Evolutionary conservation across 2,329 filamentous ascomycete species (phyloP).

Genomic region (Hymenoscyphus infarciens): DNA sequence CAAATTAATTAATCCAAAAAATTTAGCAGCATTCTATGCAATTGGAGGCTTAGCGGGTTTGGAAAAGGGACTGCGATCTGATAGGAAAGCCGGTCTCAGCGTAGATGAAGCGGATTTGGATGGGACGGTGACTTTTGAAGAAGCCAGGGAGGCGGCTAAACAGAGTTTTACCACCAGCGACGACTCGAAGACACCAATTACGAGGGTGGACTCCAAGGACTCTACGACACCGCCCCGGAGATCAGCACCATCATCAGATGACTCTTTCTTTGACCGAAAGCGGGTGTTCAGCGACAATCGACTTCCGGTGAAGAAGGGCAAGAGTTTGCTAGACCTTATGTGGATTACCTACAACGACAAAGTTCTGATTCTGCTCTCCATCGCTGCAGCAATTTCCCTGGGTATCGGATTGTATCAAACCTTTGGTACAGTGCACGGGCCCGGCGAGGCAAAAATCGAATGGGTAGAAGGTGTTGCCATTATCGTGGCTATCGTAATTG

Average conservation of each 20-base stretch:
- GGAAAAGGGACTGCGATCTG: conserved; percentile 68
- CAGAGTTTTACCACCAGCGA: conserved; percentile 13
- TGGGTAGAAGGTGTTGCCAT: conserved; percentile 84
- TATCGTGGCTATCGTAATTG: conserved; percentile 70
- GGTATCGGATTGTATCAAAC: conserved; percentile 73
- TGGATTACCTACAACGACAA: conserved; percentile 86
- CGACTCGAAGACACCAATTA: conserved; percentile 33
- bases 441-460: conserved; percentile 54
- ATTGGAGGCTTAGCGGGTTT: conserved; percentile 70
- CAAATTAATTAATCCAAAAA: conserved; percentile 80
- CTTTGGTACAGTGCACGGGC: conserved; percentile 50
- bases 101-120: conserved; percentile 64
- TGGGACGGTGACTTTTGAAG: conserved; percentile 64
- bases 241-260: conserved; percentile 14
- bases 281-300: conserved; percentile 67
- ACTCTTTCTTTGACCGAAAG: conserved; percentile 58
- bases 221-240: conserved; percentile 11
- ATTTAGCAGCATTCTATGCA: conserved; percentile 67
- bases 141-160: conserved; percentile 43
- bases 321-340: conserved; percentile 64
- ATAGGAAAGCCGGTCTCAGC: conserved; percentile 63
- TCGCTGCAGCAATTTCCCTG: conserved; percentile 70
- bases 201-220: conserved; percentile 20
- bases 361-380: conserved; percentile 67
- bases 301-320: conserved; percentile 65